These are phyloP conservation scores for Aphanomyces astaci DNA, from an alignment of 352 stramenopile species.

Conservation along the genomic window DNA sequence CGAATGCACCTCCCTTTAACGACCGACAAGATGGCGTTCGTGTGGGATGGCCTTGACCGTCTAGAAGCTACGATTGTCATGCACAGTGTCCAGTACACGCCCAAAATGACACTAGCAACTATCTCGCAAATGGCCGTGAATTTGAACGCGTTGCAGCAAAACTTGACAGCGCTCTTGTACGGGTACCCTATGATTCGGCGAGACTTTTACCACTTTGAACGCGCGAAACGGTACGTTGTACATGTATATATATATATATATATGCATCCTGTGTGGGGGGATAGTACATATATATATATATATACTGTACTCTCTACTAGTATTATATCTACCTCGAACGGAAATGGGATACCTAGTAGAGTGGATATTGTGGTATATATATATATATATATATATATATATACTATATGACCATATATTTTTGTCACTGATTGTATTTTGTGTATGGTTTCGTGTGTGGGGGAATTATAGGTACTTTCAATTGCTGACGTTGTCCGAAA, in stretches of 20 bases:
- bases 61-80: conserved; percentile 59
- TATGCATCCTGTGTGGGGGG: too few relatives aligned
- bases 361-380: too few relatives aligned
- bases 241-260: too few relatives aligned
- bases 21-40: conserved; percentile 63
- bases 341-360: too few relatives aligned
- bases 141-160: conserved; percentile 63
- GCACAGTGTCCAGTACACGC: conserved; percentile 56
- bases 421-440: too few relatives aligned
- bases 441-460: not conserved
- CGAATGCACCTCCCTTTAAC: conserved; percentile 71
- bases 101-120: conserved; percentile 55
- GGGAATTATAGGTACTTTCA: conserved; percentile 42
- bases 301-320: too few relatives aligned
- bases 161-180: conserved; percentile 59
- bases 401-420: too few relatives aligned
- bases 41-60: conserved; percentile 63
- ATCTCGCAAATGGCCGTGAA: conserved; percentile 78
- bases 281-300: too few relatives aligned
- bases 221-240: conserved; percentile 42
- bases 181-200: conserved; percentile 49
- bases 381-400: too few relatives aligned
- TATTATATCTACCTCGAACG: too few relatives aligned
- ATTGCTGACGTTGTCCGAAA: conserved; percentile 58
- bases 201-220: conserved; percentile 57